A percentile compares a stretch with the other conserved stretches of the same genome.
Conservation (phyloP, 2,329 filamentous ascomycete genomes). For the Lecanicillium sp. region DNA sequence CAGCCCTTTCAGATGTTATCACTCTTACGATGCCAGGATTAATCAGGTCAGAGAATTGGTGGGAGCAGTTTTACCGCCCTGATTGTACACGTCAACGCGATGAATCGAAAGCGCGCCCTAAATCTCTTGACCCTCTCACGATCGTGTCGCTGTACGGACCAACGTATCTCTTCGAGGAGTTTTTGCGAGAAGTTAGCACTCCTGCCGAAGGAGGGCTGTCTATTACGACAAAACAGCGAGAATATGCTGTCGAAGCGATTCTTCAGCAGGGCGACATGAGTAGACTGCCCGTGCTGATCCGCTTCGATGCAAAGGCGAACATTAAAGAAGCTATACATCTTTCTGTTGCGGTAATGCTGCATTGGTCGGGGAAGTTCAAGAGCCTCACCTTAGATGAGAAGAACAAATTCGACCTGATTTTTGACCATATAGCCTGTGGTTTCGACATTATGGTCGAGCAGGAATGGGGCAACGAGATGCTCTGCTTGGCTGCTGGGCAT, state of each 20-base stretch:
- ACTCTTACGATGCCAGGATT: not conserved
- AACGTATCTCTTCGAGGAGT: not conserved
- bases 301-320: slow-evolving; percentile 13
- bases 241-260: slow-evolving; percentile 13
- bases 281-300: slow-evolving; percentile 18
- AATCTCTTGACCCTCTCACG: slow-evolving; percentile 28
- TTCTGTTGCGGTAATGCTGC: too few species aligned
- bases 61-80: slow-evolving; percentile 26
- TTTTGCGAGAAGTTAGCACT: not conserved
- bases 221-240: not conserved
- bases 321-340: too few species aligned
- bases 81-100: slow-evolving; percentile 18
- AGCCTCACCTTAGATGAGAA: too few species aligned
- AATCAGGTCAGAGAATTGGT: slow-evolving; percentile 23
- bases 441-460: too few species aligned
- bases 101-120: slow-evolving; percentile 18
- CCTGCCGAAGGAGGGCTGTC: not conserved
- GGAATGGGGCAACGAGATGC: slow-evolving; percentile 21
- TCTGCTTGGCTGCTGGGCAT: slow-evolving; percentile 20
- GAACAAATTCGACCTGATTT: too few species aligned
- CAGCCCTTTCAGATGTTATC: slow-evolving; percentile 4
- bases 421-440: too few species aligned
- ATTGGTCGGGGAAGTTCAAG: too few species aligned
- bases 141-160: slow-evolving; percentile 28
- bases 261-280: slow-evolving; percentile 23